Evolutionary conservation across 116 monocot genomes (phyloP).

Genomic region (Cymodocea nodosa): DNA sequence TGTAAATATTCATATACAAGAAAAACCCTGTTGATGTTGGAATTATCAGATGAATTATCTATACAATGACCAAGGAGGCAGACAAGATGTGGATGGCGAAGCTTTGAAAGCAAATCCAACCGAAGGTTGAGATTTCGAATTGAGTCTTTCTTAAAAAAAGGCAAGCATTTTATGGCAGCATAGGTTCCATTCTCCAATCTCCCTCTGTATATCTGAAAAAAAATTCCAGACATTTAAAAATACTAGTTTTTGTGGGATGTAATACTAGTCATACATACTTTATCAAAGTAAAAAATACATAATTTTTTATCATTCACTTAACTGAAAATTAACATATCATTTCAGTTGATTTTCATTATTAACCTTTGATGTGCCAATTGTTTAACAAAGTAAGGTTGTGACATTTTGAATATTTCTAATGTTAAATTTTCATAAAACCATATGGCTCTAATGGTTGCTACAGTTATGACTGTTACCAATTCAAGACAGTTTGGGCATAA

Average conservation of each 20-base stretch:
- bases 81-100: slow-evolving; percentile 92
- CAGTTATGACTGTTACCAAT: too few species aligned
- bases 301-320: neutral
- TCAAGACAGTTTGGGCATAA: too few species aligned
- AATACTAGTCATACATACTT: neutral
- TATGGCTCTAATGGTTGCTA: too few species aligned
- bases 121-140: slow-evolving; percentile 89
- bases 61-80: slow-evolving; percentile 92
- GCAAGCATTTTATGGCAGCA: slow-evolving; percentile 84
- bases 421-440: too few species aligned
- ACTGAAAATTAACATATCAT: neutral
- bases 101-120: slow-evolving; percentile 83
- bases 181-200: slow-evolving; percentile 76
- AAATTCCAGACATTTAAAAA: neutral
- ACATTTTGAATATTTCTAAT: too few species aligned
- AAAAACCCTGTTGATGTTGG: slow-evolving; percentile 54
- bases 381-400: too few species aligned
- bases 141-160: slow-evolving; percentile 61
- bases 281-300: neutral
- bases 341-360: too few species aligned
- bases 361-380: too few species aligned
- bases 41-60: slow-evolving; percentile 46
- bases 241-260: neutral
- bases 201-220: slow-evolving; percentile 79
- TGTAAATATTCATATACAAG: slow-evolving; percentile 82